phyloP scores from a whole-genome alignment of 164 flowering plant species.

The Aristolochia californica region DNA sequence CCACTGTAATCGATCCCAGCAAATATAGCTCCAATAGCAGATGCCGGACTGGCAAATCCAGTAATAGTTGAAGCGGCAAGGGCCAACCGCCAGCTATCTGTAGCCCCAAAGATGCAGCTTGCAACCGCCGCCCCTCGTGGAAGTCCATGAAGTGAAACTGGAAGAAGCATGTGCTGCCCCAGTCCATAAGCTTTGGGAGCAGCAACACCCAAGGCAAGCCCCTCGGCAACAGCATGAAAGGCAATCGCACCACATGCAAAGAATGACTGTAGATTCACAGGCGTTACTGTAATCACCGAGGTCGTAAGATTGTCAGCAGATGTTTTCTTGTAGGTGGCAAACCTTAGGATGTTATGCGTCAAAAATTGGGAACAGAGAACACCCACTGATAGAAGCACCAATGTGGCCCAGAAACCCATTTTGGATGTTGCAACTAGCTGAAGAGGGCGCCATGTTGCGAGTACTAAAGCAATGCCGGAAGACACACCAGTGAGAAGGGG shows the following conservation, averaged over 20 bases:
- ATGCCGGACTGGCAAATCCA: slow-evolving; percentile 72
- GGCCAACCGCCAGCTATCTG: slow-evolving; percentile 79
- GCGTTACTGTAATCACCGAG: slow-evolving; percentile 44
- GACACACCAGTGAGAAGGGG: slow-evolving; percentile 76
- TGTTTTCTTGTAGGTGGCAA: slow-evolving; percentile 36
- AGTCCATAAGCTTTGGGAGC: slow-evolving; percentile 95
- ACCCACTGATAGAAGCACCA: slow-evolving; percentile 43
- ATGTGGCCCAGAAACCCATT: slow-evolving; percentile 45
- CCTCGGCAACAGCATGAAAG: slow-evolving; percentile 82
- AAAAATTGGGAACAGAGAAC: slow-evolving; percentile 34
- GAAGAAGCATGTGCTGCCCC: slow-evolving; percentile 88
- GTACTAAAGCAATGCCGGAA: slow-evolving; percentile 87
- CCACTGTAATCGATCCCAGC: slow-evolving; percentile 84
- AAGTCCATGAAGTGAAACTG: slow-evolving; percentile 87
- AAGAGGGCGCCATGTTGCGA: slow-evolving; percentile 79
- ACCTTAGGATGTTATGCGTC: slow-evolving; percentile 35
- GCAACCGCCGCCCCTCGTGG: slow-evolving; percentile 95
- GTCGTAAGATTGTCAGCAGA: slow-evolving; percentile 37
- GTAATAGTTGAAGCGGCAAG: slow-evolving; percentile 66
- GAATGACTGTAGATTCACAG: slow-evolving; percentile 66
- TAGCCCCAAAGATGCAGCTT: slow-evolving; percentile 82
- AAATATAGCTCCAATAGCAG: slow-evolving; percentile 84
- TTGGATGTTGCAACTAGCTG: slow-evolving; percentile 64
- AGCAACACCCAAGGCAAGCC: slow-evolving; percentile 90
- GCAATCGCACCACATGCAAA: slow-evolving; percentile 66